A percentile compares a stretch with the other conserved stretches of the same genome.
These are phyloP conservation scores for Aspergillus floridensis DNA, from an alignment of 2,329 filamentous ascomycete species.

Conservation along the genomic window DNA sequence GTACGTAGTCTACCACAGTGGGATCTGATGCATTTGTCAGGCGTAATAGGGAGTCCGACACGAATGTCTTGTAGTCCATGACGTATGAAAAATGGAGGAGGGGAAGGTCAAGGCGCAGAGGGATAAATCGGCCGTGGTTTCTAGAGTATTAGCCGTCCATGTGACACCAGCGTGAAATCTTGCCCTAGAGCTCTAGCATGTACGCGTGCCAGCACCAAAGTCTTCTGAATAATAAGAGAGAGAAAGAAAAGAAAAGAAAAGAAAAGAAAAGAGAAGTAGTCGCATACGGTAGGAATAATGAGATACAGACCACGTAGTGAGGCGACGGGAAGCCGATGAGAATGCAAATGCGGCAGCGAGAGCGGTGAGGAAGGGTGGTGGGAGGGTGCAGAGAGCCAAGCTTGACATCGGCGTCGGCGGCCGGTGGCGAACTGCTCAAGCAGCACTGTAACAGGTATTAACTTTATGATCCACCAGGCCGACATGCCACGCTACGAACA, in stretches of 20 bases:
- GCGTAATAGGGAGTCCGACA: constrained; percentile 53
- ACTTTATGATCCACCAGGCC: not conserved
- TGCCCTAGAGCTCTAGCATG: too few species aligned
- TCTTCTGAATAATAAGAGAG: too few species aligned
- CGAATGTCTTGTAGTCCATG: constrained; percentile 43
- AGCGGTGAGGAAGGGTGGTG: not conserved
- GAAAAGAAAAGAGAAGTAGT: not conserved
- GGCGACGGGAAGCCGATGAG: not conserved
- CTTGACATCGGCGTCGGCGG: not conserved
- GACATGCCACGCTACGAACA: not conserved
- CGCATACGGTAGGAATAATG: not conserved
- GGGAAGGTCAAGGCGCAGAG: not conserved
- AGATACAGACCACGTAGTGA: not conserved
- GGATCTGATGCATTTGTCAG: constrained; percentile 56
- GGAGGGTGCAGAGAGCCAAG: not conserved
- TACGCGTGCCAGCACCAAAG: too few species aligned
- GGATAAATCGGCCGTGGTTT: not conserved
- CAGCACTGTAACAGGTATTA: not conserved
- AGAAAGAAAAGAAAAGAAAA: too few species aligned
- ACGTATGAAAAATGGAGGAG: not conserved
- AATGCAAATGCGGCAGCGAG: not conserved
- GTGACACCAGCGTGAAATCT: not conserved
- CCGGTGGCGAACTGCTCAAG: not conserved
- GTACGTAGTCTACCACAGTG: constrained; percentile 57
- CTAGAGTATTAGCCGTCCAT: not conserved